Evolutionary conservation across 495 filamentous ascomycete species (phyloP), one percentile per base, ranked within the genome.

Genomic region (Thozetella sp.): DNA sequence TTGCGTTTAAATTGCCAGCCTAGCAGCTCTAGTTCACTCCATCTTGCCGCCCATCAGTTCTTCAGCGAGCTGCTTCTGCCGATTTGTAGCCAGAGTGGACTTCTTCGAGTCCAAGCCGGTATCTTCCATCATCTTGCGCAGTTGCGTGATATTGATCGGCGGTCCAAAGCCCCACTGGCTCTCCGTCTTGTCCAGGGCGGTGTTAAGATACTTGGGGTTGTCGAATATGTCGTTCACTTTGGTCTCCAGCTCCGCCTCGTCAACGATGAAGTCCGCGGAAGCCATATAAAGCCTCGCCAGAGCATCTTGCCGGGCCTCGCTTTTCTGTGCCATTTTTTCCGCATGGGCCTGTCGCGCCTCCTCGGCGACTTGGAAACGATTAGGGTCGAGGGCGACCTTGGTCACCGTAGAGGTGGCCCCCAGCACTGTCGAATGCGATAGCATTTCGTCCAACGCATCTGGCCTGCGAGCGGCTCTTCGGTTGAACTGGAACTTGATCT

Each of bases 21-120:
- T 3, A 53, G 13, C 20, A 56, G 15, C 11, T n/a, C 23, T 37
- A 17, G 30, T 50, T 51, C 51, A 59, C 25, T 72, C 72, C 59
- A 81, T 64, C 70, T 76, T 82, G 54, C 78, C 75, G 27, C 78
- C 79, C n/a, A 77, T 80, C 57, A 82, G 61, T 66, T 76, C 78
- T 66, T 82, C 79, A 3, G 79, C 75, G 9, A 80, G 73, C 26
- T 55, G 62, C 69, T 74, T 77, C 63, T 80, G 78, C 52, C 78
- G 62, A 61, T 63, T 64, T 13, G 58, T 24, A 25, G 61, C 57
- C 17, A 63, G 53, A 20, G 67, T 46, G 0, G 64, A 12, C n/a
- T 19, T 61, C 51, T 46, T 64, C 20, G 64, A 57, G 3, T 48
- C 43, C n/a, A 51, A 50, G 22, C 69, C 62, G 20, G 55, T 19